These are phyloP conservation scores for Aurifilum marmelostoma DNA, from an alignment of 2,329 filamentous ascomycete genomes.

Conservation along the genomic window DNA sequence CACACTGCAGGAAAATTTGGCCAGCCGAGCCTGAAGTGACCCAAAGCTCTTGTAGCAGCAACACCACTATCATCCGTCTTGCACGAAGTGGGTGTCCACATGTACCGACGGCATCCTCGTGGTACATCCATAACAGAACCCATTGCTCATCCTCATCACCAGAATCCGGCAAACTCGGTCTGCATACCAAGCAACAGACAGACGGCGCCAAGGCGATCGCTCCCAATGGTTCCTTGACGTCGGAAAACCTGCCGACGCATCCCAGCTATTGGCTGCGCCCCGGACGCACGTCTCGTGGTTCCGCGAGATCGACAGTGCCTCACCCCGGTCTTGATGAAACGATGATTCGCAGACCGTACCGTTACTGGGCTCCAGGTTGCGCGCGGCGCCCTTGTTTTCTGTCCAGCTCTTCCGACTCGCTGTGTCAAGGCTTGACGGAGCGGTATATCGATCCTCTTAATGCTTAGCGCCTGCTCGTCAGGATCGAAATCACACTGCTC, in stretches of 20 bases:
- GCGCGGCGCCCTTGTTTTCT: neutral
- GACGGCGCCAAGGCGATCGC: neutral
- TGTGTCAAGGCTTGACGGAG: neutral
- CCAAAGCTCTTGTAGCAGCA: no score
- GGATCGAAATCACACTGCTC: neutral
- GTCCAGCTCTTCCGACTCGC: no score
- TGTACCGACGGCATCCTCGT: neutral
- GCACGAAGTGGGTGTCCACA: no score
- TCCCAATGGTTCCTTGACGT: neutral
- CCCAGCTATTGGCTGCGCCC: neutral
- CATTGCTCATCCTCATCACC: neutral
- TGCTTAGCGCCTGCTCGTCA: neutral
- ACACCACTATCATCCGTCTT: no score
- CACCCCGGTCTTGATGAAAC: neutral
- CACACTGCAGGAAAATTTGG: neutral
- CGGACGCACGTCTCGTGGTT: slow-evolving; percentile 3
- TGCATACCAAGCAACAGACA: neutral
- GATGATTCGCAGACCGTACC: neutral
- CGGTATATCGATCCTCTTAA: neutral
- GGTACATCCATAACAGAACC: neutral
- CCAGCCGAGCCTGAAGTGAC: no score
- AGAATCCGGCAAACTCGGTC: neutral
- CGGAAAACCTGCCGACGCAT: slow-evolving; percentile 9
- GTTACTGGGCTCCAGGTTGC: neutral
- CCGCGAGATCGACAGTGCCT: slow-evolving; percentile 4